phyloP scores from a whole-genome alignment of 1,284 basidiomycete species.

The Abortiporus biennis region DNA sequence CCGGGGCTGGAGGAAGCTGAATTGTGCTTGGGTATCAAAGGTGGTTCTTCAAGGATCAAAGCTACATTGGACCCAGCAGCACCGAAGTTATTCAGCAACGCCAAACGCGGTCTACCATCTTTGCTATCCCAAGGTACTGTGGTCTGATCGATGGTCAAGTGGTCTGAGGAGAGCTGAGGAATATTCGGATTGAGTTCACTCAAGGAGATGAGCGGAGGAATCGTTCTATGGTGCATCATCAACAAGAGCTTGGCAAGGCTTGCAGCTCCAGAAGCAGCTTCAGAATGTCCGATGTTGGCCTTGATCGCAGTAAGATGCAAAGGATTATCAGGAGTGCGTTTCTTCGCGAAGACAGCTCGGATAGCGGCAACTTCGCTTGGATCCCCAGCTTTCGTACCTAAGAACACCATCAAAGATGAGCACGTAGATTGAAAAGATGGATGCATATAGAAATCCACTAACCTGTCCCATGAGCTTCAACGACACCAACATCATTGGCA shows the following conservation, averaged over 20 bases:
- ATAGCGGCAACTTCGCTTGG: constrained; percentile 58
- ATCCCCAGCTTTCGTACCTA: constrained; percentile 56
- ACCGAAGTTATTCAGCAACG: constrained; percentile 69
- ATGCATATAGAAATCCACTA: neutral
- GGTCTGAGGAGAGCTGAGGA: constrained; percentile 38
- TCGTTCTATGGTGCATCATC: constrained; percentile 51
- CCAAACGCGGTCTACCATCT: constrained; percentile 34
- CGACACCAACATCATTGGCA: constrained; percentile 44
- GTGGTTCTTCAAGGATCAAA: constrained; percentile 49
- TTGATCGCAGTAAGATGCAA: constrained; percentile 66
- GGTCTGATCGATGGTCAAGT: constrained; percentile 41
- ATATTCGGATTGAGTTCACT: constrained; percentile 52
- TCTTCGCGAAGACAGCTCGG: constrained; percentile 43
- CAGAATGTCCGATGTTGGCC: constrained; percentile 67
- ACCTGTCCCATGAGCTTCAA: constrained; percentile 69
- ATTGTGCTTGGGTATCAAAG: neutral
- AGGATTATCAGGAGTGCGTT: constrained; percentile 37
- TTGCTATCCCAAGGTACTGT: constrained; percentile 36
- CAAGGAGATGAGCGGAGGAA: constrained; percentile 58
- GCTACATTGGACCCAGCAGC: constrained; percentile 68
- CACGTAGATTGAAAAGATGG: neutral
- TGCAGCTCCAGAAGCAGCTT: constrained; percentile 68
- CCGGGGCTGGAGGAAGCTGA: neutral
- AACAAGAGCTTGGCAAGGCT: constrained; percentile 65
- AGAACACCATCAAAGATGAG: neutral